These are phyloP conservation scores for Candida alai DNA, from an alignment of 805 yeast genomes.

Conservation along the genomic window DNA sequence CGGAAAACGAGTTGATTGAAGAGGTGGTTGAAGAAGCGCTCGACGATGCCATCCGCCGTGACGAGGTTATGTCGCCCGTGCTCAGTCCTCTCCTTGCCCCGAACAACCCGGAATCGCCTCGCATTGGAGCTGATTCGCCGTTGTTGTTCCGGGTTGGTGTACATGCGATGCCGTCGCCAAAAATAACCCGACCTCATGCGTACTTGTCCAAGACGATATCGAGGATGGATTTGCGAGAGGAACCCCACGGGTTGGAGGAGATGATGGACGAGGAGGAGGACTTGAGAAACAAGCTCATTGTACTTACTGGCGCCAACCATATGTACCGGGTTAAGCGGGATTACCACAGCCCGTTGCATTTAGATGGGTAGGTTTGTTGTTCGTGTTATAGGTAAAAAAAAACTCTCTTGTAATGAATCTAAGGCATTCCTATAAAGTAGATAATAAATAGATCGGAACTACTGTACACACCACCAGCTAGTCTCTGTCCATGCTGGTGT, in stretches of 20 bases:
- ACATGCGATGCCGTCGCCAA: constrained; percentile 17
- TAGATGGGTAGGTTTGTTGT: background rate
- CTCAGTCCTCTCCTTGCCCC: constrained; percentile 40
- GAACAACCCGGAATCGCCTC: background rate
- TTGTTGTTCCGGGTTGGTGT: constrained; percentile 15
- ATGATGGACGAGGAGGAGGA: constrained; percentile 2
- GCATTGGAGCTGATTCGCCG: constrained; percentile 1
- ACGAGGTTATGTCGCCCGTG: constrained; percentile 44
- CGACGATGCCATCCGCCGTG: constrained; percentile 44
- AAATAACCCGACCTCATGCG: constrained; percentile 7
- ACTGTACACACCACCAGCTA: no score
- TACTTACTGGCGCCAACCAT: constrained; percentile 19
- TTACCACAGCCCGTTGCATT: no score
- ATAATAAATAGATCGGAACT: background rate
- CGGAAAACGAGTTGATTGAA: constrained; percentile 43
- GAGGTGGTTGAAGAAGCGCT: constrained; percentile 46
- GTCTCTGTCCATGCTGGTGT: constrained; percentile 46
- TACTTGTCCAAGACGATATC: constrained; percentile 8
- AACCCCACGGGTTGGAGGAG: background rate
- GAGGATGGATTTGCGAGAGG: constrained; percentile 15
- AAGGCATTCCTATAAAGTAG: background rate
- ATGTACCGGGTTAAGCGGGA: constrained; percentile 16
- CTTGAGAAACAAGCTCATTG: constrained; percentile 8
- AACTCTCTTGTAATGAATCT: background rate
- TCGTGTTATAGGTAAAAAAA: background rate